Evolutionary conservation across 2,329 filamentous ascomycete species (phyloP).

Genomic region (Thermothelomyces thermophilus): DNA sequence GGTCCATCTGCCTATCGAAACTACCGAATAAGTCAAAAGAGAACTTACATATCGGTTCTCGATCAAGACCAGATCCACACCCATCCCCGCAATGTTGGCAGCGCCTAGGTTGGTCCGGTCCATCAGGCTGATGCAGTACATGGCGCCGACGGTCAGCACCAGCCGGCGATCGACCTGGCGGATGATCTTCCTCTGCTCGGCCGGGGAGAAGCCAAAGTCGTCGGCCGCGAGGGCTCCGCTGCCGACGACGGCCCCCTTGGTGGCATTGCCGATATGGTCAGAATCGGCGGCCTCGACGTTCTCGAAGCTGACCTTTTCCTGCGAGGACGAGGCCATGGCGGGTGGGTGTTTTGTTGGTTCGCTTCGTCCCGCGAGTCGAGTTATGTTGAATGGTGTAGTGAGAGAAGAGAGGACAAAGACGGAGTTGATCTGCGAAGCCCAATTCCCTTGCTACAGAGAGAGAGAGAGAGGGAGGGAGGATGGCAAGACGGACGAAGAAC

Average conservation of each 20-base stretch:
- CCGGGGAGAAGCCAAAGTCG: slow-evolving; percentile 45
- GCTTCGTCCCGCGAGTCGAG: too few species aligned
- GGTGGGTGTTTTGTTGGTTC: too few species aligned
- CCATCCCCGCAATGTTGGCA: slow-evolving; percentile 64
- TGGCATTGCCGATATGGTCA: slow-evolving; percentile 6
- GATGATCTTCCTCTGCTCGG: slow-evolving; percentile 63
- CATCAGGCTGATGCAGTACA: slow-evolving; percentile 73
- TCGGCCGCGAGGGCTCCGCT: too few species aligned
- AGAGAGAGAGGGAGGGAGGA: too few species aligned
- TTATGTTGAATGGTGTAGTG: neutral
- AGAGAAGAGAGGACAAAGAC: neutral
- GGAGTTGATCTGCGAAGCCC: neutral
- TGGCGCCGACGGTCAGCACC: slow-evolving; percentile 53
- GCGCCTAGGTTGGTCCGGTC: slow-evolving; percentile 71
- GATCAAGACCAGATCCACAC: slow-evolving; percentile 39
- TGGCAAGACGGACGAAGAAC: neutral
- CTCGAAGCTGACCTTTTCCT: slow-evolving; percentile 13
- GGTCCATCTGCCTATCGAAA: too few species aligned
- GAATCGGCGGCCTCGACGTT: slow-evolving; percentile 14
- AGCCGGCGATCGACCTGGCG: slow-evolving; percentile 61
- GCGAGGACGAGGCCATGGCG: slow-evolving; percentile 9
- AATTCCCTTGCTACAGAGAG: neutral
- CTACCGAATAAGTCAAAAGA: too few species aligned
- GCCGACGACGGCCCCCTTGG: neutral
- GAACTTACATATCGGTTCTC: slow-evolving; percentile 40